Base-by-base conservation (phyloP, 345 rosid species). In the Passiflora organensis region DNA sequence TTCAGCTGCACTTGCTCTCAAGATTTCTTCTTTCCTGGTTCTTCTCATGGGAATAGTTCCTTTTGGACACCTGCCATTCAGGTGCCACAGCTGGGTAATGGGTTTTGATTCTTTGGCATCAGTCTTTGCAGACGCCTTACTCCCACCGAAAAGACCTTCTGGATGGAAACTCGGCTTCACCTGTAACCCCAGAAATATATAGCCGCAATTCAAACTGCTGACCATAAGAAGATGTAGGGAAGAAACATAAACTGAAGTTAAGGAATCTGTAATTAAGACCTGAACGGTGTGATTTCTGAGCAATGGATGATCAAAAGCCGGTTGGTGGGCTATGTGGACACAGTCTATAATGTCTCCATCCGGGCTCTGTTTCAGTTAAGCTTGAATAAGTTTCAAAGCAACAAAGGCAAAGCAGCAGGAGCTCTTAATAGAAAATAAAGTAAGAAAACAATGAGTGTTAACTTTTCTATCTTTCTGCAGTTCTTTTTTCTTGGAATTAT, bases 261-360 rank as follows among this genome's bases (percentile, higher is more conserved):
- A 28, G 34, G 34, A 28, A 28, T 28, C 34, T 2, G 8, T 28
- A 28, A 28, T 28, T 2, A 28, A 53, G 47, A 87, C 96, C 90
- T 83, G 96, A 61, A 91, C 85, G 68, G 81, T 80, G 74, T 91
- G 96, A 65, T 91, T 84, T 73, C 83, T 87, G 55, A 91, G 88
- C 64, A 52, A 82, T 52, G 96, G 96, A 51, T 91, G 98, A 67
- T 91, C 96, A 58, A 91, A 88, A 67, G 98, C 96, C 17, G 96
- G 88, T 60, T 91, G 98, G 56, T 84, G 75, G 47, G 95, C 45
- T 32, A 87, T 75, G 45, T 66, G 87, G 66, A 91, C 71, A 65
- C 96, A 91, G 63, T 88, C 98, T 50, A 91, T 91, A 13, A 76
- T 52, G 19, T 89, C 96, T 55, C 96, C 99, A 75, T 89, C 96